Conservation (phyloP, 2,329 filamentous ascomycete genomes). For the Emmonsiellopsis sp. region DNA sequence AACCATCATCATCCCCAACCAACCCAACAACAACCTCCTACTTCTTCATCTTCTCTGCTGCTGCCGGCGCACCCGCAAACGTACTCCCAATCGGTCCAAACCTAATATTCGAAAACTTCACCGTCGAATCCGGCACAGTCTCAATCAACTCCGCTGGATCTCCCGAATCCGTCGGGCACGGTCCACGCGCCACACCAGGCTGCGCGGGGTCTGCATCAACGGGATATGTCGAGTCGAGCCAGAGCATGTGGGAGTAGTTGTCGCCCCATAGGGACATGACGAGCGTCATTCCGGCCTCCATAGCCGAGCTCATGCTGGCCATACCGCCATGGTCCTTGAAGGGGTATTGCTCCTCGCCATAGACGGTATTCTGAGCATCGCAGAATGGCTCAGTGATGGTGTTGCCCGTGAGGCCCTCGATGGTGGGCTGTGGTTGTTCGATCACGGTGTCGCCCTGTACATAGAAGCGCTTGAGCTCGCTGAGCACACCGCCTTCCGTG, state of each 20-base stretch:
- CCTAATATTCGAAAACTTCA: conserved; percentile 46
- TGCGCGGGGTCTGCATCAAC: conserved; percentile 26
- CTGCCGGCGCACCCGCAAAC: conserved; percentile 15
- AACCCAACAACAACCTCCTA: background rate
- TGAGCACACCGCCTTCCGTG: conserved; percentile 33
- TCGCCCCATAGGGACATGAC: conserved; percentile 50
- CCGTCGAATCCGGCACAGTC: conserved; percentile 35
- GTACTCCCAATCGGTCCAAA: conserved; percentile 43
- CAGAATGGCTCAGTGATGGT: conserved; percentile 47
- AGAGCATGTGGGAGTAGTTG: conserved; percentile 56
- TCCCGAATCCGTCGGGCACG: conserved; percentile 41
- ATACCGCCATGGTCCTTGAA: conserved; percentile 46
- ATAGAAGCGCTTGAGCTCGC: conserved; percentile 50
- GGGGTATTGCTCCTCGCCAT: conserved; percentile 21
- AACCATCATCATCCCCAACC: too few relatives aligned
- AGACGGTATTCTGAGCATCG: conserved; percentile 40
- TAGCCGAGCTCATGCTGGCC: conserved; percentile 41
- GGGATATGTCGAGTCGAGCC: conserved; percentile 57
- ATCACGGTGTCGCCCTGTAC: conserved; percentile 49
- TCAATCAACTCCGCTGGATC: conserved; percentile 39
- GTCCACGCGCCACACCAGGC: conserved; percentile 40
- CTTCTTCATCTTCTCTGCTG: background rate
- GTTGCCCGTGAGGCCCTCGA: conserved; percentile 38
- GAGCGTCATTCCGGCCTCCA: conserved; percentile 48
- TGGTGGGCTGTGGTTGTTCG: conserved; percentile 37